A percentile compares a stretch with the other conserved stretches of the same genome.
Conservation (phyloP, 176 grass and related monocot species). For the Cenchrus americanus region DNA sequence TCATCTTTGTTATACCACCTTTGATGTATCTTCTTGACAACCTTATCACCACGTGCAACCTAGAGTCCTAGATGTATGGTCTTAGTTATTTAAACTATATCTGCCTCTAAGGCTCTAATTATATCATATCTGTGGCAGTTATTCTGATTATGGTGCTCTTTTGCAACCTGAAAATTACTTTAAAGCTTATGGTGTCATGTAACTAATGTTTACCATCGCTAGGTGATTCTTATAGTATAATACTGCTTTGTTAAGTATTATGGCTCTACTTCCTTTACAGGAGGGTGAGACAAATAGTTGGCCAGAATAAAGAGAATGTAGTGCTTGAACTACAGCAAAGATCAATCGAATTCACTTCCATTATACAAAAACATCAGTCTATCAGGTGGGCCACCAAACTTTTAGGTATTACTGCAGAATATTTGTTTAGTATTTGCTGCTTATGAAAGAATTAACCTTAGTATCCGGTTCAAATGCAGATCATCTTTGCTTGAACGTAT, state of each 20-base stretch:
- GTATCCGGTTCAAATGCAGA: constrained; percentile 55
- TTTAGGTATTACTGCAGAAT: background rate
- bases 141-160: background rate
- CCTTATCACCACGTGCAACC: background rate
- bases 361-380: constrained; percentile 88
- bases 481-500: constrained; percentile 91
- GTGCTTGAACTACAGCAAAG: constrained; percentile 96
- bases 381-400: constrained; percentile 68
- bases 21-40: constrained; percentile 27
- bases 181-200: background rate
- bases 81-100: background rate
- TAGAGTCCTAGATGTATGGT: background rate
- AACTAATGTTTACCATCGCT: constrained; percentile 15
- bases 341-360: constrained; percentile 96
- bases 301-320: constrained; percentile 75
- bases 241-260: constrained; percentile 27
- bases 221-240: constrained; percentile 12
- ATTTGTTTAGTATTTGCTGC: constrained; percentile 10
- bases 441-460: constrained; percentile 24
- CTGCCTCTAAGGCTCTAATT: background rate
- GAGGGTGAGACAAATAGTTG: constrained; percentile 83
- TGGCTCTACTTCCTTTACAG: constrained; percentile 49
- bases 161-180: constrained; percentile 29
- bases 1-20: background rate
- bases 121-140: constrained; percentile 8